Evolutionary conservation across 2,329 filamentous ascomycete species (phyloP).

Genomic region (Trichoderma koningiopsis): DNA sequence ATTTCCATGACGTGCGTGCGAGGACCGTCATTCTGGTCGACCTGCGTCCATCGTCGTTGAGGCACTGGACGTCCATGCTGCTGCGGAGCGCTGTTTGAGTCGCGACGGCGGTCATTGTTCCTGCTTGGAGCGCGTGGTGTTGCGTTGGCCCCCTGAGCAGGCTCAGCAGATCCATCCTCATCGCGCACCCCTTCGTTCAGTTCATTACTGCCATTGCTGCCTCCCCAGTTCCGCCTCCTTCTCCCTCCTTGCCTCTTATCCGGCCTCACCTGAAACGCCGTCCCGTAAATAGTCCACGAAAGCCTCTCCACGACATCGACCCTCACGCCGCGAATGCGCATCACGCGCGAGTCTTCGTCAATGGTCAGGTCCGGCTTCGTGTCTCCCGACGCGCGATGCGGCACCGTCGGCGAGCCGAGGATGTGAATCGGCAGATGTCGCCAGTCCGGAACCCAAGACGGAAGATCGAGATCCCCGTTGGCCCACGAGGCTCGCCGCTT

Average conservation of each 20-base stretch:
- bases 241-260: not conserved
- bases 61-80: not conserved
- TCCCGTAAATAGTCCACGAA: conserved; percentile 38
- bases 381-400: conserved; percentile 36
- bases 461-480: conserved; percentile 28
- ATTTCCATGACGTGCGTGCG: conserved; percentile 35
- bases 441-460: conserved; percentile 46
- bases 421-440: conserved; percentile 38
- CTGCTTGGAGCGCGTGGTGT: not conserved
- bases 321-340: conserved; percentile 36
- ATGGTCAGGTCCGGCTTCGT: conserved; percentile 35
- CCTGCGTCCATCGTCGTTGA: conserved; percentile 1
- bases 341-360: conserved; percentile 30
- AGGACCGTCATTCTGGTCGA: not conserved
- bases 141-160: not conserved
- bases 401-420: conserved; percentile 37
- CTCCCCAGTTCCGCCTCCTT: not conserved
- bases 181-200: not conserved
- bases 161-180: not conserved
- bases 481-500: not conserved
- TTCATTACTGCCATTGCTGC: not conserved
- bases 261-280: conserved; percentile 37
- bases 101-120: not conserved
- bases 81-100: not conserved
- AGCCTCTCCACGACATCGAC: conserved; percentile 33